A percentile compares a stretch with the other conserved stretches of the same genome.
Conservation (phyloP, 177 flowering plant species). For the Vitis hybrid region DNA sequence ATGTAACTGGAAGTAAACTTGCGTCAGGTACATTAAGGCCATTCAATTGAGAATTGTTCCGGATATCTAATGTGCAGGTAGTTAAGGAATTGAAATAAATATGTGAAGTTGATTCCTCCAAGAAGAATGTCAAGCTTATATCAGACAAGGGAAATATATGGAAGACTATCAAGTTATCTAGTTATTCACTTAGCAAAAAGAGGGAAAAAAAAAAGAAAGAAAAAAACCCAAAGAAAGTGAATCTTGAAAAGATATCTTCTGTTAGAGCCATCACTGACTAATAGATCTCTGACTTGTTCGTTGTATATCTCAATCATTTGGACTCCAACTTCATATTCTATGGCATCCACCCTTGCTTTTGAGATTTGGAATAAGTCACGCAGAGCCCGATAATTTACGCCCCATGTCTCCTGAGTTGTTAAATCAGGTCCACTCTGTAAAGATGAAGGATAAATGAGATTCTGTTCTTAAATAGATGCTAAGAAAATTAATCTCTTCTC, state of each 20-base stretch:
- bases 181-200: not conserved
- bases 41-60: constrained; percentile 69
- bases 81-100: constrained; percentile 38
- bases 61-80: constrained; percentile 67
- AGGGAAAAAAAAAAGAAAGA: too few relatives aligned
- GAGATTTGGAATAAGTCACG: constrained; percentile 69
- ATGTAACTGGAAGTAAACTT: constrained; percentile 61
- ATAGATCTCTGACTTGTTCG: constrained; percentile 93
- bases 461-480: too few relatives aligned
- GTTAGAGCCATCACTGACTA: constrained; percentile 67
- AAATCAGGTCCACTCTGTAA: constrained; percentile 81
- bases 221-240: not conserved
- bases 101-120: not conserved
- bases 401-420: constrained; percentile 68
- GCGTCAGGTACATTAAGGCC: constrained; percentile 98
- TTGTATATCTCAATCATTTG: constrained; percentile 98
- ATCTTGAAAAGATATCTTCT: constrained; percentile 78
- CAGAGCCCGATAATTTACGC: constrained; percentile 85
- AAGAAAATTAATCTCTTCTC: too few relatives aligned
- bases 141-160: not conserved
- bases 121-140: not conserved
- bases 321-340: constrained; percentile 69
- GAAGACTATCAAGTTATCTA: not conserved
- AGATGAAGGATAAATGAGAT: not conserved
- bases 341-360: constrained; percentile 42